Percentiles rank a stretch among this genome's conserved stretches.
Conservation (phyloP, 2,329 filamentous ascomycete genomes). For the Aulographum hederae region DNA sequence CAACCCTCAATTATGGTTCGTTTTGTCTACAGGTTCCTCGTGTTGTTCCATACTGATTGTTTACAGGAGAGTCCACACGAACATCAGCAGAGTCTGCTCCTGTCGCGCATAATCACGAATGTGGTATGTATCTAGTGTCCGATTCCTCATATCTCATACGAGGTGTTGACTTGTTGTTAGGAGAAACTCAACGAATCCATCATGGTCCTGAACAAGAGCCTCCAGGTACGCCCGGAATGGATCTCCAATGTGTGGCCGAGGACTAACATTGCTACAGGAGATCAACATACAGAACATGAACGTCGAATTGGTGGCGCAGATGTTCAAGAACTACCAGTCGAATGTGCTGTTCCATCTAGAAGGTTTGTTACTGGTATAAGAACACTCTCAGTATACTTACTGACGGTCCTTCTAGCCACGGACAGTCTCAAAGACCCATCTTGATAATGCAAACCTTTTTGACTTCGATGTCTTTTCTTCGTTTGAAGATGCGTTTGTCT, state of each 20-base stretch:
- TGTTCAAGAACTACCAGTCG: constrained; percentile 99
- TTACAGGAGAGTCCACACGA: constrained; percentile 82
- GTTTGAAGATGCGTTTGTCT: constrained; percentile 2
- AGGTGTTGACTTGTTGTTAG: too few species aligned
- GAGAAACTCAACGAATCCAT: constrained; percentile 96
- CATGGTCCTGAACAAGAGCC: constrained; percentile 77
- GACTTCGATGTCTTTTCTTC: constrained; percentile 1
- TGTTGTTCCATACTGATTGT: too few species aligned
- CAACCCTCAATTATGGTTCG: too few species aligned
- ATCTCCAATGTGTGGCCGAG: neutral
- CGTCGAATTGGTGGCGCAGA: constrained; percentile 89
- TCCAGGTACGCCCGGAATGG: constrained; percentile 42
- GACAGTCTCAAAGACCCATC: constrained; percentile 6
- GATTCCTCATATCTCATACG: too few species aligned
- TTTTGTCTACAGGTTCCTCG: too few species aligned
- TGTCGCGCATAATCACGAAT: constrained; percentile 92
- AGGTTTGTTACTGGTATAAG: constrained; percentile 54
- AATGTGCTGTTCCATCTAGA: constrained; percentile 95
- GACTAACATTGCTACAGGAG: constrained; percentile 36
- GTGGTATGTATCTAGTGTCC: constrained; percentile 45
- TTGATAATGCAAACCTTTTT: too few species aligned
- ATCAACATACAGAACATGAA: constrained; percentile 99
- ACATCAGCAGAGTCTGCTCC: constrained; percentile 83
- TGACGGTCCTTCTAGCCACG: neutral
- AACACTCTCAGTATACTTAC: neutral